Percentiles rank a stretch among this genome's conserved stretches.
Conservation (phyloP, 2,329 filamentous ascomycete genomes). For the Aspergillus arachidicola region DNA sequence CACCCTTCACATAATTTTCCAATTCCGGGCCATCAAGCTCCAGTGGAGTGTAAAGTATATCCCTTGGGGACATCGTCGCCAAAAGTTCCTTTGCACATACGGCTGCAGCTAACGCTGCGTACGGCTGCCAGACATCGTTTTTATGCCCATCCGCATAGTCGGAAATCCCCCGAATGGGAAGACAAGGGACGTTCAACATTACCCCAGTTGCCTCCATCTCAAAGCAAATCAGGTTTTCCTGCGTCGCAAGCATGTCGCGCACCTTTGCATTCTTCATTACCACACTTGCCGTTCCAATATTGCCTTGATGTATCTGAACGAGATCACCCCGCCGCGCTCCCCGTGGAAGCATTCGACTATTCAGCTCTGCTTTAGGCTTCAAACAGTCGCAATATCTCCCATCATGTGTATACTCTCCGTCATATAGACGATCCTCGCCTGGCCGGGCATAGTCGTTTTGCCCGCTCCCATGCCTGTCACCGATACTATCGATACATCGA, state of each 20-base stretch:
- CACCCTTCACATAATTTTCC: neutral
- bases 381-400: neutral
- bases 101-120: neutral
- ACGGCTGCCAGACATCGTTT: neutral
- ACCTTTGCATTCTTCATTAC: neutral
- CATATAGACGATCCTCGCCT: neutral
- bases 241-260: no score
- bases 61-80: neutral
- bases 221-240: neutral
- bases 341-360: neutral
- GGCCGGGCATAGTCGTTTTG: neutral
- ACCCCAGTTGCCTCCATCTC: neutral
- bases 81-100: neutral
- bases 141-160: neutral
- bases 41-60: neutral
- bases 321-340: neutral
- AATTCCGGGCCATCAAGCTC: neutral
- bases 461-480: neutral
- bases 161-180: neutral
- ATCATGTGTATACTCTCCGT: neutral
- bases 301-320: neutral
- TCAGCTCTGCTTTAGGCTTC: neutral
- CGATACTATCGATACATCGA: neutral
- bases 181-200: neutral
- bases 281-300: neutral